A percentile compares a stretch with the other conserved stretches of the same genome.
These are phyloP conservation scores for Irpex sp. DNA, from an alignment of 1,284 basidiomycete species.

Conservation along the genomic window DNA sequence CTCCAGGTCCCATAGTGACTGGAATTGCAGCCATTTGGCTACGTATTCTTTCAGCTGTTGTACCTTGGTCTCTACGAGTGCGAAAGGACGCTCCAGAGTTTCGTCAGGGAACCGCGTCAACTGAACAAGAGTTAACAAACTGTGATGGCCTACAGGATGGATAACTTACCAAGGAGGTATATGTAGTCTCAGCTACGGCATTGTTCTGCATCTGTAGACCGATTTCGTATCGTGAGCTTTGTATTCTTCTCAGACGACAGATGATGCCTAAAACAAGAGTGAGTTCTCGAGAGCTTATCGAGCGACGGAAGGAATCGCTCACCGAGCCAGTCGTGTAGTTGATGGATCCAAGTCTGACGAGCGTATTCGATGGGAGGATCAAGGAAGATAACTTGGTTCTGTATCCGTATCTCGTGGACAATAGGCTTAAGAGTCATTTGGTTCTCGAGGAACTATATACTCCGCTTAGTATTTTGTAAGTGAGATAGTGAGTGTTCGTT, in stretches of 20 bases:
- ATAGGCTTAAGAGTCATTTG: constrained; percentile 77
- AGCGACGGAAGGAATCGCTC: not conserved
- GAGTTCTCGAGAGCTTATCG: not conserved
- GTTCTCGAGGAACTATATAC: constrained; percentile 56
- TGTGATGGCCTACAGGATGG: not conserved
- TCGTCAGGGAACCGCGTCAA: constrained; percentile 74
- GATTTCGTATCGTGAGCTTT: constrained; percentile 95
- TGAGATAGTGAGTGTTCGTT: not conserved
- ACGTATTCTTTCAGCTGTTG: constrained; percentile 88
- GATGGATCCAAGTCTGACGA: constrained; percentile 86
- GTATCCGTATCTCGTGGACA: constrained; percentile 94
- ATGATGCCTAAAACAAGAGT: constrained; percentile 57
- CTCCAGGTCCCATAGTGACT: constrained; percentile 98
- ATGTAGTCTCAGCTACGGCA: constrained; percentile 65
- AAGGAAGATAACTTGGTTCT: constrained; percentile 97
- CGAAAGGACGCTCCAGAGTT: constrained; percentile 80
- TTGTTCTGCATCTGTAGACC: constrained; percentile 81
- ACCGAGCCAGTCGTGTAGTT: constrained; percentile 91
- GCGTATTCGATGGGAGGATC: constrained; percentile 97
- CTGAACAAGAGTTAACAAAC: constrained; percentile 33
- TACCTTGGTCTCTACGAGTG: constrained; percentile 86
- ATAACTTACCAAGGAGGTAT: constrained; percentile 74
- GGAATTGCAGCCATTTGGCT: constrained; percentile 97
- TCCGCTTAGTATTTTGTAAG: too few species aligned
- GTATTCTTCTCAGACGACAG: constrained; percentile 85